Conservation (phyloP, 75 land plant species). For the Pinus taeda region DNA sequence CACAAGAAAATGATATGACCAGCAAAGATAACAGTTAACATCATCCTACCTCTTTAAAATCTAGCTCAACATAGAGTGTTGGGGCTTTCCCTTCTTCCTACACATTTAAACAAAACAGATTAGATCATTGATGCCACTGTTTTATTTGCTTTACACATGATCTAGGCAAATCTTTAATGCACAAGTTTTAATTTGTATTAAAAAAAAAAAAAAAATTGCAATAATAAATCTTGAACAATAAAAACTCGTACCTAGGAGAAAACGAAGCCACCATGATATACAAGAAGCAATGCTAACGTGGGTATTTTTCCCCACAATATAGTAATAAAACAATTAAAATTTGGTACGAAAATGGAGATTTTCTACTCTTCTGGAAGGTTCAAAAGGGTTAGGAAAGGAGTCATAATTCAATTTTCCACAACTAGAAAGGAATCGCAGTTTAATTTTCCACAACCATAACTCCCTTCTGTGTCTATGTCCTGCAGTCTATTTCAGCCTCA, state of each 20-base stretch:
- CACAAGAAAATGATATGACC: not conserved
- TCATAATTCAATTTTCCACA: not conserved
- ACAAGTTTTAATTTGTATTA: not conserved
- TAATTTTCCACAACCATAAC: not conserved
- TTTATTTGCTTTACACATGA: not conserved
- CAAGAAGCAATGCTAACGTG: not conserved
- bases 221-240: not conserved
- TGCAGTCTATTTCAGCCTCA: not conserved
- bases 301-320: not conserved
- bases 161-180: not conserved
- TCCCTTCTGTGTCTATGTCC: not conserved
- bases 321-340: not conserved
- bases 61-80: slow-evolving; percentile 86
- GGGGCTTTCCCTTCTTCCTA: slow-evolving; percentile 91
- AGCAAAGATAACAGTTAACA: not conserved
- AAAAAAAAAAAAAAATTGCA: not conserved
- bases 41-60: slow-evolving; percentile 80
- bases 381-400: not conserved
- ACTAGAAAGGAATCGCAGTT: not conserved
- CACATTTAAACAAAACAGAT: slow-evolving; percentile 2
- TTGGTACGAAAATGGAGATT: not conserved
- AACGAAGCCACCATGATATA: not conserved
- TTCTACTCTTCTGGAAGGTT: not conserved
- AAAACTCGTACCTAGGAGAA: not conserved
- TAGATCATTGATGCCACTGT: not conserved